Evolutionary conservation across 371 early-diverging fungal species (phyloP).

Genomic region (Neoconidiobolus thromboides): DNA sequence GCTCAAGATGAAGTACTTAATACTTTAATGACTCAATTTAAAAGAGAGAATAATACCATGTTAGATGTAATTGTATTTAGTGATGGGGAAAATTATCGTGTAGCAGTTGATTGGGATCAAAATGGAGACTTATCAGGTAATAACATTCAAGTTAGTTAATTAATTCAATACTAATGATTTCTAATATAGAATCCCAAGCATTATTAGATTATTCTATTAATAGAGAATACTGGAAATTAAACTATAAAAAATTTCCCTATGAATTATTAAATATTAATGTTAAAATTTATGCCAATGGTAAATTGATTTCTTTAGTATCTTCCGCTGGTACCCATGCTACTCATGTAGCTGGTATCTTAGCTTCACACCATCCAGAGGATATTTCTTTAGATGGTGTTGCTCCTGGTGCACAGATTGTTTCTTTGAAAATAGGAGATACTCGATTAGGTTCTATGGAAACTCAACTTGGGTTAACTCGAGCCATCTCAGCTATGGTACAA

Average conservation of each 20-base stretch:
- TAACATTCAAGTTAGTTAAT: not conserved
- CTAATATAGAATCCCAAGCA: conserved; percentile 19
- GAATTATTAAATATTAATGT: conserved; percentile 72
- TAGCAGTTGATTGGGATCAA: conserved; percentile 57
- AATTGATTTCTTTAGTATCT: conserved; percentile 54
- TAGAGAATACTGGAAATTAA: conserved; percentile 49
- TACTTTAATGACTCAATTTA: conserved; percentile 26
- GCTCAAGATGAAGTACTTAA: conserved; percentile 48
- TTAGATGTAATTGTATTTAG: conserved; percentile 72
- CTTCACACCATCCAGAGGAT: conserved; percentile 67
- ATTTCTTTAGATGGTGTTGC: conserved; percentile 62
- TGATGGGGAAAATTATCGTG: conserved; percentile 77
- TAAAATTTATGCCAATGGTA: conserved; percentile 78
- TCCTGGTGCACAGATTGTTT: conserved; percentile 22
- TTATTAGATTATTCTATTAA: conserved; percentile 64
- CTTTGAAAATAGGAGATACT: conserved; percentile 83
- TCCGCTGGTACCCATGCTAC: conserved; percentile 74
- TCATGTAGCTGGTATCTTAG: conserved; percentile 82
- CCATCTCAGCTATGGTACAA: conserved; percentile 51
- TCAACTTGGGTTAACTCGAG: conserved; percentile 64
- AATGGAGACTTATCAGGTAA: conserved; percentile 55
- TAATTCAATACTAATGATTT: not conserved
- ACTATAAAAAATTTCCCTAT: conserved; percentile 21
- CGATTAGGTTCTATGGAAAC: conserved; percentile 77
- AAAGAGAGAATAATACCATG: conserved; percentile 57